These are phyloP conservation scores for Septoria linicola DNA, from an alignment of 2,329 filamentous ascomycete genomes.

Conservation along the genomic window DNA sequence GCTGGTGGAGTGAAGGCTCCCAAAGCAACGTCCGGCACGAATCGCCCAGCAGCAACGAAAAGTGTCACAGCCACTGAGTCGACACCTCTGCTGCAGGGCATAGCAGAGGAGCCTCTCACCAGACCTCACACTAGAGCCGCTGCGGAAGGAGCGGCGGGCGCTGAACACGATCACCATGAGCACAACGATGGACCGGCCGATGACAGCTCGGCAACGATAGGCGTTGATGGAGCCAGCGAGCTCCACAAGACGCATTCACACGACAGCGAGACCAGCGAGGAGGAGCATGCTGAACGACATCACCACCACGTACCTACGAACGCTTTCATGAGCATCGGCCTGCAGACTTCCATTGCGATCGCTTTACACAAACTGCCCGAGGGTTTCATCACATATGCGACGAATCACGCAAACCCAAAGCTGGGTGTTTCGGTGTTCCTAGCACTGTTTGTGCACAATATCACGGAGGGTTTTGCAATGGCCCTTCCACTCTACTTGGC, in stretches of 20 bases:
- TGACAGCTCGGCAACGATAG: constrained; percentile 21
- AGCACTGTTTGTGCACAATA: constrained; percentile 96
- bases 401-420: constrained; percentile 88
- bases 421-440: constrained; percentile 92
- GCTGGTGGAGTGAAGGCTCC: constrained; percentile 36
- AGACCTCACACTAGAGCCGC: constrained; percentile 19
- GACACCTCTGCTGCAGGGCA: constrained; percentile 33
- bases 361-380: constrained; percentile 94
- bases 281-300: constrained; percentile 50
- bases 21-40: constrained; percentile 24
- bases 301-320: constrained; percentile 96
- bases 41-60: constrained; percentile 28
- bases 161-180: constrained; percentile 7
- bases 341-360: constrained; percentile 93
- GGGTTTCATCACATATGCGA: constrained; percentile 86
- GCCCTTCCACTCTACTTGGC: constrained; percentile 91
- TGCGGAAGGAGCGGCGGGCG: constrained; percentile 16
- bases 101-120: constrained; percentile 23
- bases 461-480: constrained; percentile 94
- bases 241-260: constrained; percentile 25
- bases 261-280: constrained; percentile 15
- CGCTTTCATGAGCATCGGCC: constrained; percentile 88
- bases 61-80: constrained; percentile 32
- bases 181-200: constrained; percentile 21
- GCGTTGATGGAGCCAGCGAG: constrained; percentile 4